Conservation (phyloP, 2,329 filamentous ascomycete species). For the Dryadomyces sulphureus region DNA sequence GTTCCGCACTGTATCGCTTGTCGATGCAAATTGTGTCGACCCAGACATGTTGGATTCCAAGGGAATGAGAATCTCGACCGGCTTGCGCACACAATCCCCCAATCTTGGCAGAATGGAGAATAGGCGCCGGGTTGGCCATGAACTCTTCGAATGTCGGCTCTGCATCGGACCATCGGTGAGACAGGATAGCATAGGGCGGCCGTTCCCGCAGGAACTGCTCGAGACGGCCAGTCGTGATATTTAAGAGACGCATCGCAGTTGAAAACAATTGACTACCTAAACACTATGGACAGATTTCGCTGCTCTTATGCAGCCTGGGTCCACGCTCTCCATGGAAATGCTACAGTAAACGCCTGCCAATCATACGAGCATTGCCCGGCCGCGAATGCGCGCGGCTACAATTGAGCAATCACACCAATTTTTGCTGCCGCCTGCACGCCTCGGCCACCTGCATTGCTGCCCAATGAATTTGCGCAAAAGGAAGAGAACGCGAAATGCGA, state of each 20-base stretch:
- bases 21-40: not conserved
- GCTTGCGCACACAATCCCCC: not conserved
- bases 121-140: not conserved
- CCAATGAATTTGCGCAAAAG: not conserved
- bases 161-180: not conserved
- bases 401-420: not conserved
- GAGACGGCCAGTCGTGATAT: not conserved
- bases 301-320: not conserved
- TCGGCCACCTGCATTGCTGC: not conserved
- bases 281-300: not conserved
- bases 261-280: no score
- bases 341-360: not conserved
- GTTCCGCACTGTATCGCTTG: not conserved
- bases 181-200: not conserved
- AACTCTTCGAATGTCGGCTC: not conserved
- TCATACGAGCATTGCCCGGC: not conserved
- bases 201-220: not conserved
- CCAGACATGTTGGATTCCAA: not conserved
- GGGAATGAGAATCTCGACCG: no score
- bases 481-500: not conserved
- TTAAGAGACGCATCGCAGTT: not conserved
- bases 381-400: not conserved
- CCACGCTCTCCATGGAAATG: not conserved
- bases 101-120: not conserved
- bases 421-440: no score